Base-by-base conservation (phyloP, 176 grass and related monocot species). In the Olyra latifolia region DNA sequence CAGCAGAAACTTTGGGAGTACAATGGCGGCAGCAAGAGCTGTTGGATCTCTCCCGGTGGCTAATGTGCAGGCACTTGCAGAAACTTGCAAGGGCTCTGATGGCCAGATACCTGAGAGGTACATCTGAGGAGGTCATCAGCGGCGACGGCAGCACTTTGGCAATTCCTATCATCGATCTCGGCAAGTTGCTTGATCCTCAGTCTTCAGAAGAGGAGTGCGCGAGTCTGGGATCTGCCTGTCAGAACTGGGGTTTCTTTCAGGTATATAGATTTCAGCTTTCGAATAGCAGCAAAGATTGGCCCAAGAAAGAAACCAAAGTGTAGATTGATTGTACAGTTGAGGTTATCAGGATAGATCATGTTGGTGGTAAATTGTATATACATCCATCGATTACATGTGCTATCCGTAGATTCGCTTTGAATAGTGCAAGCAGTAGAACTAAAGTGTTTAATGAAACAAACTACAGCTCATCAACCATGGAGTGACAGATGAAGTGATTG, bases 391-490 rank as follows among this genome's bases (percentile, higher is more conserved):
- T n/a, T n/a, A n/a, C 13, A 48, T 48, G 48, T 50, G 19, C 2
- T 22, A 2, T 1, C 7, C 17, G 17, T 20, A 50, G 16, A 50
- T 50, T 19, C 16, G 16, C 16, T 50, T 50, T 50, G 16, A 50
- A 20, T 52, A 2, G 49, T 52, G 16, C 6, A 50, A 50, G 19
- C 1, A 50, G 48, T 7, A 19, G 5, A 50, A 19, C 48, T 46
- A 11, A 52, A 52, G 16, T 1, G 6, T 52, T 20, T 19, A 14
- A 6, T 52, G 49, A 52, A 52, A 20, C n/a, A 4, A 56, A 56
- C 38, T 58, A 39, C 45, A 88, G 79, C 19, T 83, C 30, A 78
- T 76, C n/a, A 88, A 88, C 42, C 86, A 83, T 42, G 62, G 63
- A 71, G 62, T 82, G 40, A 42, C 43, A 3, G 62, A 83, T 15